Percentiles rank a stretch among this genome's conserved stretches.
phyloP scores from a whole-genome alignment of 805 yeast species.

The Alloascoidea africana region DNA sequence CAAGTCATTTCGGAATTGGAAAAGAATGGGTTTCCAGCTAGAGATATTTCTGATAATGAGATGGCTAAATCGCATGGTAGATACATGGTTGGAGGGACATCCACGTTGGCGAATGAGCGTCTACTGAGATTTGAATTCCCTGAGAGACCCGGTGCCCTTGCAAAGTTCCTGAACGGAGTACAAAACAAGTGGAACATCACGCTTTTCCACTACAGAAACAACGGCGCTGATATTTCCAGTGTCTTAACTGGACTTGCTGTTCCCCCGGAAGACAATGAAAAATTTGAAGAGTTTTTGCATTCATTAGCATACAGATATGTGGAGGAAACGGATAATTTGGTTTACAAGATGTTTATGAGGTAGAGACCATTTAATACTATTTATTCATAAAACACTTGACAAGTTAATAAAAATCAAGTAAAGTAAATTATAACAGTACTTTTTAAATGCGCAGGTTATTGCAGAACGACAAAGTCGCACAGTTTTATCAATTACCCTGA shows the following conservation, averaged over 20 bases:
- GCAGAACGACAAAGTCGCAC: too few relatives aligned
- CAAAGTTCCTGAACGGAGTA: constrained; percentile 58
- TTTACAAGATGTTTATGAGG: constrained; percentile 64
- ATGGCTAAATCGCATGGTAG: constrained; percentile 95
- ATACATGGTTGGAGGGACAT: constrained; percentile 88
- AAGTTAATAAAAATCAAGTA: too few relatives aligned
- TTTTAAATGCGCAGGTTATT: too few relatives aligned
- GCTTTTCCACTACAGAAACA: constrained; percentile 91
- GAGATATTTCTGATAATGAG: constrained; percentile 83
- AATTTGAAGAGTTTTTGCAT: constrained; percentile 52
- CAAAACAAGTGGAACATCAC: constrained; percentile 83
- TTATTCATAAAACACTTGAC: too few relatives aligned
- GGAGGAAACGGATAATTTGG: constrained; percentile 77
- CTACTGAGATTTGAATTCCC: constrained; percentile 86
- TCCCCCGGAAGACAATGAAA: constrained; percentile 52
- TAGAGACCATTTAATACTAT: background rate
- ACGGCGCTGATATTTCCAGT: constrained; percentile 90
- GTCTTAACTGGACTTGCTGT: constrained; percentile 82
- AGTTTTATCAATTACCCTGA: too few relatives aligned
- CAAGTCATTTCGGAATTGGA: constrained; percentile 45
- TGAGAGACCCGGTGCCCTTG: constrained; percentile 90
- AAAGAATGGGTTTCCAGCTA: constrained; percentile 52
- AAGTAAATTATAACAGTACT: too few relatives aligned
- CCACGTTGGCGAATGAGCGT: constrained; percentile 58
- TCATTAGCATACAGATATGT: constrained; percentile 59